These are phyloP conservation scores for Rhizopogon vinicolor DNA, from an alignment of 768 basidiomycete genomes.

Conservation along the genomic window DNA sequence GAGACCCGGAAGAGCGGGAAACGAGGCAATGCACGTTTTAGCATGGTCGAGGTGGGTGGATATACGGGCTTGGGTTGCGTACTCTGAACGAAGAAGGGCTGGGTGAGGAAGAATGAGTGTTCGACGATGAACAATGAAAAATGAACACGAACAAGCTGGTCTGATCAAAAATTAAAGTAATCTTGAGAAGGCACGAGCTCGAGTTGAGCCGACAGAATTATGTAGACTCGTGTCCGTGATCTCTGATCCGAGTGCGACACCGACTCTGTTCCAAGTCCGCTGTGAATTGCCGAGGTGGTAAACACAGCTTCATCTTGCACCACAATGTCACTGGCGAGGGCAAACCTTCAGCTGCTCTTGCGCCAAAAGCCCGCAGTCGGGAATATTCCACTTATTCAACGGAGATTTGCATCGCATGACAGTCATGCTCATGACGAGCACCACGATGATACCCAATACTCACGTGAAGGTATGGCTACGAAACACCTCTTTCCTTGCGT, in stretches of 20 bases:
- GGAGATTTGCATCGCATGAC: constrained; percentile 40
- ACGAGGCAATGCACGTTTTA: constrained; percentile 39
- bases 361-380: constrained; percentile 28
- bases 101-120: neutral
- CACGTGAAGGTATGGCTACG: constrained; percentile 52
- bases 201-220: no score
- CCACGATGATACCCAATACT: constrained; percentile 38
- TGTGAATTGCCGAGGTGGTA: constrained; percentile 7
- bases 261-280: neutral
- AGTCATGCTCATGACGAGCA: constrained; percentile 38
- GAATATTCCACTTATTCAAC: constrained; percentile 26
- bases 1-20: constrained; percentile 43
- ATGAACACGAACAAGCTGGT: neutral
- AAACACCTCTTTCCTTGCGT: neutral
- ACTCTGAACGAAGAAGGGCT: neutral
- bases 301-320: constrained; percentile 4
- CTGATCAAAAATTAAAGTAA: no score
- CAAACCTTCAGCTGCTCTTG: constrained; percentile 27
- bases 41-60: constrained; percentile 19
- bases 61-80: neutral
- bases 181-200: no score
- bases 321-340: constrained; percentile 42
- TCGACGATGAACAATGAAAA: neutral
- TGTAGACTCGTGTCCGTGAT: neutral
- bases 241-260: neutral